Evolutionary conservation across 495 filamentous ascomycete species (phyloP), one percentile per base, ranked within the genome.

Genomic region (Hypoxylon subgilvum): DNA sequence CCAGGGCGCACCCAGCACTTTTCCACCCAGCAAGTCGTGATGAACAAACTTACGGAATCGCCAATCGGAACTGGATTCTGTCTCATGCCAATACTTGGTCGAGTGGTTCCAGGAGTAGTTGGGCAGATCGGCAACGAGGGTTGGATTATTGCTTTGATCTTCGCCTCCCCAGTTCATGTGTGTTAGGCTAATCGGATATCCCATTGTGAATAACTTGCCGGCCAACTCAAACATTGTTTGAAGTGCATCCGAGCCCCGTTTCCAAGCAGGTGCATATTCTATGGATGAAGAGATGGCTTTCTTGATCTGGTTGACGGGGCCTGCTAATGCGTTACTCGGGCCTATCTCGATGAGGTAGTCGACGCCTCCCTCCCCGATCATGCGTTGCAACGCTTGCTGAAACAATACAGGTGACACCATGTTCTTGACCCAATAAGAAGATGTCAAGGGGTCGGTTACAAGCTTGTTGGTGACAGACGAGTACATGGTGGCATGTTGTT

Each of bases 311-410:
- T 66, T 71, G 18, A 80, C 68, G 0, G 80, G 76, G 2, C 74
- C 74, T 16, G 73, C 64, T 0, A 86, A 50, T 0, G 76, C 74
- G 0, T 69, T 57, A 39, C 80, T 77, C 1, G 83, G 81, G 0
- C 83, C 81, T 5, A 86, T 66, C 57, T 86, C 83, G 28, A 86
- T 30, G 4, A 84, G 39, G 5, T 74, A 47, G 21, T 53, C 36
- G 4, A 18, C 2, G 14, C 25, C 4, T 53, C 54, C 60, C 13
- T 19, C 41, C 28, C 10, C 32, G 10, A 49, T 2, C 25, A 57
- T 0, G 6, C 17, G 69, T 13, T 0, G 74, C 76, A 2, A 71
- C 50, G 6, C 39, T 52, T n/a, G n/a, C n/a, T n/a, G n/a, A 50
- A 83, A 83, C 0, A 52, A 64, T 0, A 75, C 75, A 0, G 72